Conservation (phyloP, 1,284 basidiomycete genomes). For the Cerioporus squamosus region DNA sequence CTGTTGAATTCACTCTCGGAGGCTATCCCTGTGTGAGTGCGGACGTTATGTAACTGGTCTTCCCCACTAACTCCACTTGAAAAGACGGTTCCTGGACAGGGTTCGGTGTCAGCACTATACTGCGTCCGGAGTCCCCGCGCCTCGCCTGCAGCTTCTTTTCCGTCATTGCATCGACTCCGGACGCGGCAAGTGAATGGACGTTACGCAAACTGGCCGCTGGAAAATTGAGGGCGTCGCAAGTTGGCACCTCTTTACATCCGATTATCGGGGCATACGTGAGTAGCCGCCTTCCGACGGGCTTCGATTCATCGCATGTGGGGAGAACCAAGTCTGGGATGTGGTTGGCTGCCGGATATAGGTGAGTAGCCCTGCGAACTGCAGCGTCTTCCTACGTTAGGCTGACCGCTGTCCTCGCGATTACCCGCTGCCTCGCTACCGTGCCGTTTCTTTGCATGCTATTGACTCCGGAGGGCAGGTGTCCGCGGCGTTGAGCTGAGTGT, state of each 20-base stretch:
- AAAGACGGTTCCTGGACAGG: no score
- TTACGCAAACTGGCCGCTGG: background rate
- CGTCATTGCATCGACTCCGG: slow-evolving; percentile 8
- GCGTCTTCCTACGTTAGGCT: background rate
- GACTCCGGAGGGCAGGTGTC: background rate
- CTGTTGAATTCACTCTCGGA: no score
- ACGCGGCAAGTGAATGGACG: background rate
- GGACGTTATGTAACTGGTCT: no score
- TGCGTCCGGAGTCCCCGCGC: slow-evolving; percentile 9
- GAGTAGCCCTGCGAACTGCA: background rate
- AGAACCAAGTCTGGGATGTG: background rate
- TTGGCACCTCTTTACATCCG: slow-evolving; percentile 4
- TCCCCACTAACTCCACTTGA: no score
- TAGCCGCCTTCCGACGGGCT: slow-evolving; percentile 4
- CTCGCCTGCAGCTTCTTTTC: slow-evolving; percentile 10
- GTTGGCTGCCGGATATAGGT: background rate
- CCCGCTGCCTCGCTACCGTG: slow-evolving; percentile 2
- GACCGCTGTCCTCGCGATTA: slow-evolving; percentile 1
- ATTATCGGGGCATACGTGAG: slow-evolving; percentile 10
- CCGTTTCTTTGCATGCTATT: background rate
- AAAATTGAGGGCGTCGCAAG: background rate
- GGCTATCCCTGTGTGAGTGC: no score
- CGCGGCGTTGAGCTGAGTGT: background rate
- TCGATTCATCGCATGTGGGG: background rate
- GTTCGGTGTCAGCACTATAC: background rate